A percentile compares a stretch with the other conserved stretches of the same genome.
These are phyloP conservation scores for Volvox carteri DNA, from an alignment of 163 green algal genomes.

Conservation along the genomic window DNA sequence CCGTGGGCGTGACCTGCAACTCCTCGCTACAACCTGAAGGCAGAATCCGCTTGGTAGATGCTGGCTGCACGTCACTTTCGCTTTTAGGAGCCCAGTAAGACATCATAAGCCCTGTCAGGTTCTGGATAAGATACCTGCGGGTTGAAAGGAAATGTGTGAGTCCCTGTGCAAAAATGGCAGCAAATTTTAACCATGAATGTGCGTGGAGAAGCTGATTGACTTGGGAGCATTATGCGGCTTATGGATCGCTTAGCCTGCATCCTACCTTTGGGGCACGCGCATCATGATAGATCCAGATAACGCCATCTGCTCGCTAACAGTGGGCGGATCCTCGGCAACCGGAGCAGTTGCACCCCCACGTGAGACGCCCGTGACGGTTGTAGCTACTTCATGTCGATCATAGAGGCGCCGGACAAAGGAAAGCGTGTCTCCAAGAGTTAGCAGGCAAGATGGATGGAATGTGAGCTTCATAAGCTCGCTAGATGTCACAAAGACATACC, in stretches of 20 bases:
- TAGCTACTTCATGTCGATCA: background rate
- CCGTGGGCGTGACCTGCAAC: constrained; percentile 76
- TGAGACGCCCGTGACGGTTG: background rate
- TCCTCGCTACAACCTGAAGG: constrained; percentile 73
- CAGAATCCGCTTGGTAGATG: constrained; percentile 51
- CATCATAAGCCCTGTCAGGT: constrained; percentile 82
- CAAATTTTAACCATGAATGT: too few species aligned
- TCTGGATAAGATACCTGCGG: constrained; percentile 88
- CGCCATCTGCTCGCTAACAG: constrained; percentile 78
- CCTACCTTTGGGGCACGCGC: constrained; percentile 80
- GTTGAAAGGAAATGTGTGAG: too few species aligned
- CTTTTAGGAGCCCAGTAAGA: constrained; percentile 82
- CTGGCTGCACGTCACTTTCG: background rate
- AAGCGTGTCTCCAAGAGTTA: constrained; percentile 84
- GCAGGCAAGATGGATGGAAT: constrained; percentile 88
- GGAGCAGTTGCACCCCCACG: background rate
- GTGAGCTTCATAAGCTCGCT: constrained; percentile 80
- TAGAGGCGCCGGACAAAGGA: constrained; percentile 71
- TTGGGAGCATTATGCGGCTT: too few species aligned
- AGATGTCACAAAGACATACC: constrained; percentile 78
- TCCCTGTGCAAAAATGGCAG: too few species aligned
- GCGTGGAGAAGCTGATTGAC: too few species aligned
- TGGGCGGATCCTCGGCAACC: constrained; percentile 28
- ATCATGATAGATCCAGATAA: constrained; percentile 71
- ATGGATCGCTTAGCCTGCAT: background rate